Conservation (phyloP, 208 protist species). For the Vickermania ingenoplastis region DNA sequence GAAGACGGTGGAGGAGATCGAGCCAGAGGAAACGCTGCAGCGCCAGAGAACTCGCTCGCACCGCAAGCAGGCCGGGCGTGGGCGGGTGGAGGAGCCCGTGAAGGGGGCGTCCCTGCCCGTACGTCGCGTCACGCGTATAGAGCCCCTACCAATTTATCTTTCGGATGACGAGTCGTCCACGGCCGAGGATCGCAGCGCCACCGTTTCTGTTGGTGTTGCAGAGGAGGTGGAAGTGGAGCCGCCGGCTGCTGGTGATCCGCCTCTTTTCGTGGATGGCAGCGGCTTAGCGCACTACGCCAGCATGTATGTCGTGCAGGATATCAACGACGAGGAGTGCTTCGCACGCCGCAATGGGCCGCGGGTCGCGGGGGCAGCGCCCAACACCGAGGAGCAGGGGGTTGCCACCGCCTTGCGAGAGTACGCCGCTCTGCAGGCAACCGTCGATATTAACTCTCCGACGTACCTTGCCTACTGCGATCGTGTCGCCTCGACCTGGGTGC, state of each 20-base stretch:
- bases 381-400: slow-evolving; percentile 6
- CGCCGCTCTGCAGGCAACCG: slow-evolving; percentile 4
- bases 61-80: no score
- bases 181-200: no score
- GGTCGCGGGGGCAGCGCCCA: not conserved
- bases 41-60: no score
- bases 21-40: no score
- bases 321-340: slow-evolving; percentile 77
- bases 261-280: slow-evolving; percentile 13
- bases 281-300: slow-evolving; percentile 31
- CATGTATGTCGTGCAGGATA: slow-evolving; percentile 52
- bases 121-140: no score
- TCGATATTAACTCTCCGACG: not conserved
- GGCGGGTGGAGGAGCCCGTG: no score
- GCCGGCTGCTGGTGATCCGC: not conserved
- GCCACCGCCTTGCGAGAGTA: slow-evolving; percentile 10
- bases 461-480: slow-evolving; percentile 9
- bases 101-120: no score
- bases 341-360: slow-evolving; percentile 27
- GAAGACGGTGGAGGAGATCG: no score
- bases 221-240: not conserved
- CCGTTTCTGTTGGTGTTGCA: no score
- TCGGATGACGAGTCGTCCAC: no score
- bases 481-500: no score
- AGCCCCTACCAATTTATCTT: no score